Evolutionary conservation across 495 filamentous ascomycete genomes (phyloP).

Genomic region (Trichocladium antarcticum): DNA sequence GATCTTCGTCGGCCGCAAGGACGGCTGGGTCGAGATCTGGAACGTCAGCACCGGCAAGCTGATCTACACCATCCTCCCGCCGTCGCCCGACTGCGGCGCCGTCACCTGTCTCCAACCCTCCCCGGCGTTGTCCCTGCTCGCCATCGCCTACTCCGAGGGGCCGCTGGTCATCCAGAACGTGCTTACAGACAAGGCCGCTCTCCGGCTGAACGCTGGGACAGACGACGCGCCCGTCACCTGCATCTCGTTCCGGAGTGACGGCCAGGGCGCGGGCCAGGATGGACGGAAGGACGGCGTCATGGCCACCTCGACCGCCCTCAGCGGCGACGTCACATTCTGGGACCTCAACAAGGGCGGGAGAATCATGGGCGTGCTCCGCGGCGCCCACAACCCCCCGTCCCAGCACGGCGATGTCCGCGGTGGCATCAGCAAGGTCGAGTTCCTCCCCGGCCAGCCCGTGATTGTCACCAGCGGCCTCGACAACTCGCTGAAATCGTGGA

Average conservation of each 20-base stretch:
- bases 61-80: slow-evolving; percentile 71
- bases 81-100: slow-evolving; percentile 50
- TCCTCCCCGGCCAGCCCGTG: slow-evolving; percentile 81
- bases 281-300: slow-evolving; percentile 70
- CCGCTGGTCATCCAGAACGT: slow-evolving; percentile 71
- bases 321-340: slow-evolving; percentile 89
- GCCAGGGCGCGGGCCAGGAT: slow-evolving; percentile 79
- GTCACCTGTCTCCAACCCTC: slow-evolving; percentile 77
- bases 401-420: slow-evolving; percentile 35
- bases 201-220: slow-evolving; percentile 51
- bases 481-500: slow-evolving; percentile 90
- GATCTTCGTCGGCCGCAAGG: slow-evolving; percentile 70
- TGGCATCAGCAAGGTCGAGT: slow-evolving; percentile 70
- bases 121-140: slow-evolving; percentile 73
- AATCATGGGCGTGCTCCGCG: slow-evolving; percentile 67
- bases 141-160: slow-evolving; percentile 73
- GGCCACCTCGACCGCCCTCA: slow-evolving; percentile 62
- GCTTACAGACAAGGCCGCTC: slow-evolving; percentile 54
- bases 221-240: slow-evolving; percentile 54
- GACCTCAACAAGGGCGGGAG: slow-evolving; percentile 81
- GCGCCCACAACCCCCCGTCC: slow-evolving; percentile 68
- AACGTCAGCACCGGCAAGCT: slow-evolving; percentile 85
- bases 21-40: slow-evolving; percentile 94
- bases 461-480: slow-evolving; percentile 83
- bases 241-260: slow-evolving; percentile 86